These are phyloP conservation scores for Termitomyces sp. DNA, from an alignment of 768 basidiomycete species.

Conservation along the genomic window DNA sequence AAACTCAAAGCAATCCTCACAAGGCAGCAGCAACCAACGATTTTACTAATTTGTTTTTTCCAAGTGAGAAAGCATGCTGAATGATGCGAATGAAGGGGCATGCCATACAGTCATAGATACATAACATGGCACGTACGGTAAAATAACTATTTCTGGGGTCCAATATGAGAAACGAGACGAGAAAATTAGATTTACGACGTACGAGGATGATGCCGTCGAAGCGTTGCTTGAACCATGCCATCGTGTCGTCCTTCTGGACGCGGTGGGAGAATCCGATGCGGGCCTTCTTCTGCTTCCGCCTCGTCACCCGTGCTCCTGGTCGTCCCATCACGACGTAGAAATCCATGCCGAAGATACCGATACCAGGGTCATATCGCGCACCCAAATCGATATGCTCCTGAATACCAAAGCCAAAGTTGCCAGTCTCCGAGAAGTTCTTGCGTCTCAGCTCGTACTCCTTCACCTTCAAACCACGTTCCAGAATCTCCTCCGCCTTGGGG, in stretches of 20 bases:
- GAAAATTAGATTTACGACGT: slow-evolving; percentile 23
- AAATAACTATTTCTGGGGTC: slow-evolving; percentile 17
- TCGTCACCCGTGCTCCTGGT: slow-evolving; percentile 87
- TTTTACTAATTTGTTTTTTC: slow-evolving; percentile 7
- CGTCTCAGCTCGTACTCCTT: slow-evolving; percentile 99
- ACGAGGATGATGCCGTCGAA: slow-evolving; percentile 98
- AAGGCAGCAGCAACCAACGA: background rate
- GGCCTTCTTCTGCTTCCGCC: slow-evolving; percentile 84
- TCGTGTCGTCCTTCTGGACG: slow-evolving; percentile 93
- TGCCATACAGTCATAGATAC: slow-evolving; percentile 20
- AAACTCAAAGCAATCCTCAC: background rate
- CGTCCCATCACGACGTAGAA: slow-evolving; percentile 98
- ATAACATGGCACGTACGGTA: slow-evolving; percentile 12
- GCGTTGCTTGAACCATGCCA: slow-evolving; percentile 99
- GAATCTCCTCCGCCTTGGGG: slow-evolving; percentile 98
- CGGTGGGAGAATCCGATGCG: slow-evolving; percentile 85
- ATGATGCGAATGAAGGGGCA: slow-evolving; percentile 13
- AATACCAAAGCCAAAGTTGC: slow-evolving; percentile 99
- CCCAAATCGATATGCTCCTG: slow-evolving; percentile 99
- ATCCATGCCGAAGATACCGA: slow-evolving; percentile 99
- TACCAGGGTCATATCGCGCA: slow-evolving; percentile 95
- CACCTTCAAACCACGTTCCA: slow-evolving; percentile 98
- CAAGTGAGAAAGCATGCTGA: slow-evolving; percentile 3
- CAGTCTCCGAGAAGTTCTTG: slow-evolving; percentile 97
- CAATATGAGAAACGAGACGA: background rate